Percentiles rank a stretch among this genome's conserved stretches.
These are phyloP conservation scores for Ophiostoma novo-ulmi DNA, from an alignment of 2,329 filamentous ascomycete genomes.

Conservation along the genomic window DNA sequence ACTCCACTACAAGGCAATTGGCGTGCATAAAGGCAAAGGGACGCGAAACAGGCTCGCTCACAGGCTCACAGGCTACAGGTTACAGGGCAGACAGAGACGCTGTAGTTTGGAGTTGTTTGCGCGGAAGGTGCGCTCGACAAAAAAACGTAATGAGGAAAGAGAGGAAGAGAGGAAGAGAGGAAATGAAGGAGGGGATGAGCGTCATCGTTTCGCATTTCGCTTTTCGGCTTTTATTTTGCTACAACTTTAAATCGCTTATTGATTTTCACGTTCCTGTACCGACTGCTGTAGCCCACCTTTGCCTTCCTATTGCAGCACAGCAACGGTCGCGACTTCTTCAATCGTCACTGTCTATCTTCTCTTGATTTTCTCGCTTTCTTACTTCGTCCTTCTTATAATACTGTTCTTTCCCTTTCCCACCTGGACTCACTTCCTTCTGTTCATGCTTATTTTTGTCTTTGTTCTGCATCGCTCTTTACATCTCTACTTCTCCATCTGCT, in stretches of 20 bases:
- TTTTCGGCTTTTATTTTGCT: not conserved
- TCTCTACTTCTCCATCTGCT: not conserved
- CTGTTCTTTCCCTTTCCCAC: not conserved
- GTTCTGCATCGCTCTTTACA: not conserved
- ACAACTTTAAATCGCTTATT: not conserved
- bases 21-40: not conserved
- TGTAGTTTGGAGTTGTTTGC: no score
- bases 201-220: not conserved
- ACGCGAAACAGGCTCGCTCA: not conserved
- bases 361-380: not conserved
- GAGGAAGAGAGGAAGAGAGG: not conserved
- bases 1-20: slow-evolving; percentile 3
- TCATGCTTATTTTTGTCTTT: not conserved
- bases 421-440: not conserved
- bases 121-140: no score
- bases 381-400: not conserved
- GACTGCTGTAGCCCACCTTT: not conserved
- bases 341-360: not conserved
- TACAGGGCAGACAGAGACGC: not conserved
- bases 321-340: slow-evolving; percentile 3
- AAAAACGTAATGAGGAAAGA: not conserved
- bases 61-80: not conserved
- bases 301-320: slow-evolving; percentile 8
- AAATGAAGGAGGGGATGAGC: slow-evolving; percentile 8
- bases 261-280: not conserved